Conservation (phyloP, 345 rosid species). For the Syzygium jambos region DNA sequence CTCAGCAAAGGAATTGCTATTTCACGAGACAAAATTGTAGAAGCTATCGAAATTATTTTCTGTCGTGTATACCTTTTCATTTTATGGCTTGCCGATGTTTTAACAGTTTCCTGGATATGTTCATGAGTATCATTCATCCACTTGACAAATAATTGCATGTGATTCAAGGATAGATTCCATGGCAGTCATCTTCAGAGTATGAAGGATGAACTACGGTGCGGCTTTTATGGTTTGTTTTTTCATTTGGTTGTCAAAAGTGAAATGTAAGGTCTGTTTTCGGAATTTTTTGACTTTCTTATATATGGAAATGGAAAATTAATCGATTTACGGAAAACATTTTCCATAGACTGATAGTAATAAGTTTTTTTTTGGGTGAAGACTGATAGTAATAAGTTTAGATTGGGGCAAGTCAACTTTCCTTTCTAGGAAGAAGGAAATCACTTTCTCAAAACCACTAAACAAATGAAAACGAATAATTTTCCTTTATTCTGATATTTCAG, state of each 20-base stretch:
- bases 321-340: not conserved
- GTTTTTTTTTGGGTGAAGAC: too few relatives aligned
- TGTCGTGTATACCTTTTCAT: not conserved
- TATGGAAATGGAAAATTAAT: not conserved
- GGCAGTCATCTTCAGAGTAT: not conserved
- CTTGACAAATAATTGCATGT: not conserved
- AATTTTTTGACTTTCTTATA: not conserved
- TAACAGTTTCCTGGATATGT: not conserved
- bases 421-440: not conserved
- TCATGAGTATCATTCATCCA: not conserved
- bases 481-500: not conserved
- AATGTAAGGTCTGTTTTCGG: not conserved
- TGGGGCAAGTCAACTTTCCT: not conserved
- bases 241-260: not conserved
- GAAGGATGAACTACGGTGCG: not conserved
- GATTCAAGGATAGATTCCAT: not conserved
- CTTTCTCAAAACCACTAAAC: not conserved
- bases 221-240: not conserved
- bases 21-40: not conserved
- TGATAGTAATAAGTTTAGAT: not conserved
- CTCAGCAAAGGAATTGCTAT: not conserved
- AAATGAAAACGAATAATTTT: not conserved
- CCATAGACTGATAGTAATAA: not conserved
- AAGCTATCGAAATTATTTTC: not conserved
- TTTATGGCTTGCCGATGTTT: not conserved